Base-by-base conservation (phyloP, 306 rosid species). In the Trifolium repens region DNA sequence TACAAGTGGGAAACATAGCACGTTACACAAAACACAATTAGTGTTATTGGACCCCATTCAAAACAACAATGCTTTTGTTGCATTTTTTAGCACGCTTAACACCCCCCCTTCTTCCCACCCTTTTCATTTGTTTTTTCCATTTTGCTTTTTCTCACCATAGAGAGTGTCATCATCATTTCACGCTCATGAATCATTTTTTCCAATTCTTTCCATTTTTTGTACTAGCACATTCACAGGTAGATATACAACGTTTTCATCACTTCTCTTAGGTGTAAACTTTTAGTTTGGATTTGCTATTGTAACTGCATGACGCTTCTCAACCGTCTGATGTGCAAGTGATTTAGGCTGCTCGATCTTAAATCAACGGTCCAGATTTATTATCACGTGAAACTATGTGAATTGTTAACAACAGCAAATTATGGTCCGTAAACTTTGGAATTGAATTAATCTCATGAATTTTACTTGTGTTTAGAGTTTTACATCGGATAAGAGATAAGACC, bases 121-220 rank as follows among this genome's bases (percentile, higher is more conserved):
- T 62, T 68, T 61, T 77, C 8, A 57, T 43, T 35, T 66, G 26
- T 47, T 76, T 72, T 55, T 70, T 5, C 73, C 40, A 57, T 57
- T 76, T 82, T 78, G 47, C 84, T 70, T 75, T 85, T 40, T 49
- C 65, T 88, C 81, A 80, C 85, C 86, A 81, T 82, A 78, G 67
- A 78, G 67, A 80, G 66, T 78, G 83, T 74, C 88, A 87, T 84
- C 86, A 87, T 84, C 89, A 80, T 68, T 89, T 89, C 93, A 85
- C 91, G 85, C 88, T 78, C 76, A 81, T 54, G 80, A 87, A 94
- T 94, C 96, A 92, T 94, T 87, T 78, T 92, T 76, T 76, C 86
- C 76, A 73, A 35, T 77, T 79, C 67, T 64, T 80, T 76, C 61
- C 60, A 54, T 66, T 84, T 43, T 24, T 46, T 46, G 35, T 57